Percentiles rank a stretch among this genome's conserved stretches.
phyloP scores from a whole-genome alignment of 116 monocot species.

The Thalassia testudinum region DNA sequence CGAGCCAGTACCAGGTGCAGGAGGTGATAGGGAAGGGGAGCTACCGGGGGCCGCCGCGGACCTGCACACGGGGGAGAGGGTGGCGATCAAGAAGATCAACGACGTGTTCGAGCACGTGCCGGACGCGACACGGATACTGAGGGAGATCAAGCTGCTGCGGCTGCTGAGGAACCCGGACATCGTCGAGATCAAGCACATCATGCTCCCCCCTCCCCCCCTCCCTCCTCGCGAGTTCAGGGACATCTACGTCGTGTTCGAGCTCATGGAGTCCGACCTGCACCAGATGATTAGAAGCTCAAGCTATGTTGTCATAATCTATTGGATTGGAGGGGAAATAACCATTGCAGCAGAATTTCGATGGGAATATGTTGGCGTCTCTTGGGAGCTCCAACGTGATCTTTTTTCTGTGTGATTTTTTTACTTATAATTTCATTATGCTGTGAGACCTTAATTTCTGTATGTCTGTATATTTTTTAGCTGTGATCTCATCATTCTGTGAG shows the following conservation, averaged over 20 bases:
- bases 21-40: constrained; percentile 86
- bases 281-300: constrained; percentile 87
- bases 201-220: constrained; percentile 78
- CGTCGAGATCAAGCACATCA: constrained; percentile 83
- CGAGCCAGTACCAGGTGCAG: constrained; percentile 59
- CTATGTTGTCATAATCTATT: constrained; percentile 68
- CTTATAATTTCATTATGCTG: constrained; percentile 61
- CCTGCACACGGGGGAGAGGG: constrained; percentile 58
- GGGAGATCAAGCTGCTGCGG: constrained; percentile 79
- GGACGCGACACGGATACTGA: constrained; percentile 69
- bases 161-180: constrained; percentile 70
- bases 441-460: constrained; percentile 11
- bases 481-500: no score
- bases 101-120: constrained; percentile 87
- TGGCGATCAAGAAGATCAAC: constrained; percentile 87
- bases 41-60: constrained; percentile 65
- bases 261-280: constrained; percentile 80
- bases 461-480: no score
- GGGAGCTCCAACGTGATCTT: no score
- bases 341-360: no score
- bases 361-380: no score
- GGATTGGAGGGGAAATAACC: constrained; percentile 64
- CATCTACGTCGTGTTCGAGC: constrained; percentile 45
- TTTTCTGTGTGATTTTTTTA: no score
- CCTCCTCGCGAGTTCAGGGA: constrained; percentile 72